Base-by-base conservation (phyloP, 495 filamentous ascomycete species). In the Aspergillus bertholletiae region DNA sequence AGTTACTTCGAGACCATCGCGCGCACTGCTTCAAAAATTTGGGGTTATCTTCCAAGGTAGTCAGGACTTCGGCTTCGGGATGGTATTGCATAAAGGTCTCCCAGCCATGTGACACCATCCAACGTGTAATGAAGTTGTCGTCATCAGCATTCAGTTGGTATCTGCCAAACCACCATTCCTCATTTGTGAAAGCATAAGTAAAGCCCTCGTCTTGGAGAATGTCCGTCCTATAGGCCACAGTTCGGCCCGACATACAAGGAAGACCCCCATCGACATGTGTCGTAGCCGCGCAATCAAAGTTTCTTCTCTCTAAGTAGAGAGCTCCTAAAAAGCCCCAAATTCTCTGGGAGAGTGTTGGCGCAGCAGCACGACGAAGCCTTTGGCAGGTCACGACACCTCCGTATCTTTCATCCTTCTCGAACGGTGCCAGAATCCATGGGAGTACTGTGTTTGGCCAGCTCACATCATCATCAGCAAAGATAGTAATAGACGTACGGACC, bases 401-500 rank as follows among this genome's bases (percentile, higher is more conserved):
- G 43, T 89, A 87, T 48, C 75, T 71, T 3, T 84, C 75, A 59
- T 92, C 83, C 37, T 69, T 74, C 61, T 94, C 89, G 56, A 96
- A 92, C 0, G 90, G 88, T 0, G 90, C 90, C 53, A 96, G 75
- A 44, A 94, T 85, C 88, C 90, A 96, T 17, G 84, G 83, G 27
- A 92, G 79, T 37, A 92, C 80, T 5, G 83, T 88, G 3, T 71
- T 69, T 1, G 89, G 90, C 88, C 90, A 93, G 57, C 82, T 85
- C 48, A 96, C 90, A 66, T 96, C 90, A 71, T 94, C 90, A 65
- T 96, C 90, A 22, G 88, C 88, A 65, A 96, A 87, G 46, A 96
- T 72, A 12, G 86, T 92, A 58, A 94, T 86, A 12, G 80, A 66
- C 0, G 89, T 92, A 46, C 66, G 70, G 27, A 94, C 88, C 55